Evolutionary conservation across 495 filamentous ascomycete genomes (phyloP).

Genomic region (Letharia columbiana): DNA sequence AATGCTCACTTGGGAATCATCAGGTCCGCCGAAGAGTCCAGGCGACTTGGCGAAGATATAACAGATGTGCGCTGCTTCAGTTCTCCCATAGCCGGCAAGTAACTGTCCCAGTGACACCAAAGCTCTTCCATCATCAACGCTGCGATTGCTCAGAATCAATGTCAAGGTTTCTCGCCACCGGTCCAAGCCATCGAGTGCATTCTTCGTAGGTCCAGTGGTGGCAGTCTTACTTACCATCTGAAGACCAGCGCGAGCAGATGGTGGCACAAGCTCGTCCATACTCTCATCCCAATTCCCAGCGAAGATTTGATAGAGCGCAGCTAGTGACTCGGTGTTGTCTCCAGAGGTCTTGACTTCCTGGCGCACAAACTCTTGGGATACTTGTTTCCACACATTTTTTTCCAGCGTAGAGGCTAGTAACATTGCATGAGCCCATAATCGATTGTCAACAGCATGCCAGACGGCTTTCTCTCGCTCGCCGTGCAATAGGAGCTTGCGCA

Average conservation of each 20-base stretch:
- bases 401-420: slow-evolving; percentile 73
- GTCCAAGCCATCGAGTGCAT: slow-evolving; percentile 75
- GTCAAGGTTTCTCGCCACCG: slow-evolving; percentile 89
- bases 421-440: slow-evolving; percentile 94
- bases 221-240: slow-evolving; percentile 72
- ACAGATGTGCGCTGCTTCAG: slow-evolving; percentile 88
- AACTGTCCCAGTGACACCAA: slow-evolving; percentile 74
- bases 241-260: slow-evolving; percentile 82
- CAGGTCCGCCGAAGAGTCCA: slow-evolving; percentile 66
- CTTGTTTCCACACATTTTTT: slow-evolving; percentile 72
- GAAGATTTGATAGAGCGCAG: slow-evolving; percentile 85
- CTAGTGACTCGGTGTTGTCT: slow-evolving; percentile 71
- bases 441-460: slow-evolving; percentile 88
- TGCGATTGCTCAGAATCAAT: slow-evolving; percentile 80
- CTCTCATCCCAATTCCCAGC: slow-evolving; percentile 91
- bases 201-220: slow-evolving; percentile 52
- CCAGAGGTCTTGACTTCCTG: slow-evolving; percentile 77
- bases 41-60: slow-evolving; percentile 47
- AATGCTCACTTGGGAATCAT: slow-evolving; percentile 71
- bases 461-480: slow-evolving; percentile 88
- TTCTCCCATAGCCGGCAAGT: slow-evolving; percentile 75
- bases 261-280: slow-evolving; percentile 92
- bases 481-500: slow-evolving; percentile 61
- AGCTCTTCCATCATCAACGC: slow-evolving; percentile 63
- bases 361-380: slow-evolving; percentile 86